phyloP scores from a whole-genome alignment of 495 filamentous ascomycete species.

The Aspergillus nidulans region DNA sequence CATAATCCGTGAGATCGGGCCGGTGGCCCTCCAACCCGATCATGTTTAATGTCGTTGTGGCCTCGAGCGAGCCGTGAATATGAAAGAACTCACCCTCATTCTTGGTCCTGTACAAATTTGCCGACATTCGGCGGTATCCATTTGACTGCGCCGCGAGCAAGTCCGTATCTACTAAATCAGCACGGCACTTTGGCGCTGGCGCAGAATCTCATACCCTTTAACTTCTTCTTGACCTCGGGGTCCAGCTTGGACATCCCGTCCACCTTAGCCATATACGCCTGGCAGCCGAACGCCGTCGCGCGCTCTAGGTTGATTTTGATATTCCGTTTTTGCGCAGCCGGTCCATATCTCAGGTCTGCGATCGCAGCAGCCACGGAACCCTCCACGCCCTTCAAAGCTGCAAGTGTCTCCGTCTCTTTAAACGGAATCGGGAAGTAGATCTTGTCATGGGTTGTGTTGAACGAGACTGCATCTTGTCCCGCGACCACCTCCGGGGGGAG shows the following conservation, averaged over 20 bases:
- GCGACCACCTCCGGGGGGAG: constrained; percentile 34
- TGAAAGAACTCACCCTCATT: constrained; percentile 64
- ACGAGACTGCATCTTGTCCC: constrained; percentile 35
- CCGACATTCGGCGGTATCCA: constrained; percentile 68
- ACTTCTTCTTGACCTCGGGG: constrained; percentile 52
- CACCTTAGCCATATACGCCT: constrained; percentile 67
- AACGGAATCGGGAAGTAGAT: constrained; percentile 61
- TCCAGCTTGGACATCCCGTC: constrained; percentile 64
- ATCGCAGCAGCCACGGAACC: constrained; percentile 62
- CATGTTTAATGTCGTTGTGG: constrained; percentile 64
- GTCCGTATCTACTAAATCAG: constrained; percentile 58
- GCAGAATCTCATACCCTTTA: constrained; percentile 49
- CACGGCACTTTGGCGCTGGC: neutral
- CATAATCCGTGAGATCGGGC: constrained; percentile 61
- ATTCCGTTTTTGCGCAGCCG: constrained; percentile 26
- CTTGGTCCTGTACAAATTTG: constrained; percentile 70
- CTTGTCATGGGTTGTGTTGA: constrained; percentile 37
- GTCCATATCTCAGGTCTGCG: constrained; percentile 52
- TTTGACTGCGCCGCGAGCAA: constrained; percentile 65
- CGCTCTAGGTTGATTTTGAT: constrained; percentile 60
- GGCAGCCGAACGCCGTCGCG: constrained; percentile 63
- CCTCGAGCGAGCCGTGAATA: constrained; percentile 73
- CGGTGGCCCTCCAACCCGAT: constrained; percentile 61
- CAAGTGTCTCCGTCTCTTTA: constrained; percentile 64
- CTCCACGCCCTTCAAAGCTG: constrained; percentile 67